Base-by-base conservation (phyloP, 2,329 filamentous ascomycete genomes). In the Aspergillus fijiensis region DNA sequence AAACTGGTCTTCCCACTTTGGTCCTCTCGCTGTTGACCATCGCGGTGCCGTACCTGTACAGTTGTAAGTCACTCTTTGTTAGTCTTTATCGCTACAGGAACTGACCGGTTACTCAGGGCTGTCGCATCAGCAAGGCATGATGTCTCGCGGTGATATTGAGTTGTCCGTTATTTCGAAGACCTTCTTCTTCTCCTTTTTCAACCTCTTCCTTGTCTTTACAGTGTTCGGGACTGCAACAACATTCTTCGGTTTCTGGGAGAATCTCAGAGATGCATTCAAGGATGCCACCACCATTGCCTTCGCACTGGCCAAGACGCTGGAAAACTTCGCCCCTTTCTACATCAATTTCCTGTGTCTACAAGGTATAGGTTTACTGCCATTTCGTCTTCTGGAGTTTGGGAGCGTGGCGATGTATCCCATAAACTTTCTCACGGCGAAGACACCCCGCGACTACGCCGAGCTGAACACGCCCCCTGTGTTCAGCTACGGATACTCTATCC, bases 151-250 rank as follows among this genome's bases (percentile, higher is more conserved):
- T 49, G 95, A 99, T 63, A 88, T 99, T 23, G 95, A 98, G 75
- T 83, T 99, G 6, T 98, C 95, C 0, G 84, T 96, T 49, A 94
- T 99, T 65, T 96, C 92, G 57, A 99, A 99, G 80, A 99, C 98
- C 76, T 99, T 98, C 79, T 96, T 98, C 82, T 99, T 99, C 74
- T 93, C 90, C 10, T 99, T 99, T 77, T 98, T 99, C 85, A 99
- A 99, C 77, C 91, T 98, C 59, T 99, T 99, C 77, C 85, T 98
- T 54, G 86, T 98, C 49, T 97, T 98, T 74, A 96, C 94, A 1
- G 84, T 95, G 27, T 90, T 96, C 50, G 90, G 90, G 57, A 92
- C 92, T 4, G 91, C 87, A 1, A 87, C 89, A 45, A 86, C 88
- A 57, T 90, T 96, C 70, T 87, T 87, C 76, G 81, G 82, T 35